Evolutionary conservation across 768 basidiomycete species (phyloP).

Genomic region (Tephrocybe rancida): DNA sequence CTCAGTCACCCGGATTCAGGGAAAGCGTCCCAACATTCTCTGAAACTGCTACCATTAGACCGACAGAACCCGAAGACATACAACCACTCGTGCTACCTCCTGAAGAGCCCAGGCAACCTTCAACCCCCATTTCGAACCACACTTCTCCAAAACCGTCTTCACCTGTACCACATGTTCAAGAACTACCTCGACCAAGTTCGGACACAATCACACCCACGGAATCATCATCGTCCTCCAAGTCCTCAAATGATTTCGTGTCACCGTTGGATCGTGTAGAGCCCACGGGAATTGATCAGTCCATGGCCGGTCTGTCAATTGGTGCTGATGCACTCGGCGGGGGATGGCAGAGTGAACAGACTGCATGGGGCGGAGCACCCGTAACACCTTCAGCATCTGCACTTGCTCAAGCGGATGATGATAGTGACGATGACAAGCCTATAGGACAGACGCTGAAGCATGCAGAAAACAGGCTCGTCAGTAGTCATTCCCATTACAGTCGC

Average conservation of each 20-base stretch:
- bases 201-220: slow-evolving; percentile 21
- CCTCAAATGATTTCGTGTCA: slow-evolving; percentile 31
- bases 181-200: slow-evolving; percentile 21
- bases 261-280: slow-evolving; percentile 34
- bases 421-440: slow-evolving; percentile 72
- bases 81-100: slow-evolving; percentile 22
- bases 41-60: slow-evolving; percentile 45
- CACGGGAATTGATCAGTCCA: slow-evolving; percentile 31
- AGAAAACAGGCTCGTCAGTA: slow-evolving; percentile 29
- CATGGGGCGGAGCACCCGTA: slow-evolving; percentile 32
- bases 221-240: slow-evolving; percentile 29
- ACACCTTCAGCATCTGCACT: not conserved
- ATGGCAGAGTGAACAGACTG: slow-evolving; percentile 56
- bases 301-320: slow-evolving; percentile 40
- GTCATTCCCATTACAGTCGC: not conserved
- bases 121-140: slow-evolving; percentile 8
- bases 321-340: slow-evolving; percentile 36
- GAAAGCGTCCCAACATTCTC: slow-evolving; percentile 49
- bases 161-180: slow-evolving; percentile 12
- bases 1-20: slow-evolving; percentile 54
- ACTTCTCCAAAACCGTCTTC: slow-evolving; percentile 20
- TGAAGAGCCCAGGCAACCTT: slow-evolving; percentile 6
- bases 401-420: slow-evolving; percentile 51
- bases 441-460: slow-evolving; percentile 44
- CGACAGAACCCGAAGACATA: slow-evolving; percentile 34